Conservation (phyloP, 208 protist species). For the Novymonas esmeraldas region DNA sequence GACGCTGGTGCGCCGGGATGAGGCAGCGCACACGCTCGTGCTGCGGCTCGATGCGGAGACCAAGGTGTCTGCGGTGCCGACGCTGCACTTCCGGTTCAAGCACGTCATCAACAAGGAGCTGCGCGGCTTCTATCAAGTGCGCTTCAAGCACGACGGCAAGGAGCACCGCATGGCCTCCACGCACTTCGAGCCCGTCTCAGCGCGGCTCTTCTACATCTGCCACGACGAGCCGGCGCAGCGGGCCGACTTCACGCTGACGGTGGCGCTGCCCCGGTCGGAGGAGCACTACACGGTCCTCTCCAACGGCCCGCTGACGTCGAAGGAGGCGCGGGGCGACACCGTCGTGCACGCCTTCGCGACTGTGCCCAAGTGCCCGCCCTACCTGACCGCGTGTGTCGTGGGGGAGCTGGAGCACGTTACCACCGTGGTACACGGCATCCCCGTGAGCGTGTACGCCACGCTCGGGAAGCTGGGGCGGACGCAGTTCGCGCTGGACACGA, state of each 20-base stretch:
- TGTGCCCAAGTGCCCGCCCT: conserved; percentile 93
- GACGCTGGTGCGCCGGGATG: conserved; percentile 48
- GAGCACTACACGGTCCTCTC: conserved; percentile 83
- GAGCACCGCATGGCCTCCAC: conserved; percentile 92
- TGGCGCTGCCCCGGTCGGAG: conserved; percentile 70
- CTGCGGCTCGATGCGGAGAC: conserved; percentile 58
- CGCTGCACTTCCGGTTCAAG: conserved; percentile 73
- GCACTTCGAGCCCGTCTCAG: conserved; percentile 97
- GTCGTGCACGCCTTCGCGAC: conserved; percentile 82
- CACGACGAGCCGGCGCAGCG: conserved; percentile 97
- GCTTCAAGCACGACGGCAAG: conserved; percentile 66
- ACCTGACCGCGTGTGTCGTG: conserved; percentile 96
- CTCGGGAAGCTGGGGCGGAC: conserved; percentile 65
- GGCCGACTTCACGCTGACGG: conserved; percentile 93
- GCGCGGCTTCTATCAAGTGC: conserved; percentile 92
- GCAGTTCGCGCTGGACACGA: conserved; percentile 84
- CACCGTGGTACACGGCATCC: conserved; percentile 60
- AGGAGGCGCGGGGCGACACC: conserved; percentile 31
- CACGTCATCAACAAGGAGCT: conserved; percentile 90
- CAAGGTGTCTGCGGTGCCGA: conserved; percentile 50
- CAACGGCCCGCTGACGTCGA: conserved; percentile 62
- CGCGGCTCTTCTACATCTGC: conserved; percentile 95
- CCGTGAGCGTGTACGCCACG: conserved; percentile 76
- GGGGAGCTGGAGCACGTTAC: conserved; percentile 91
- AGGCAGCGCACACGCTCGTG: conserved; percentile 52